Percentiles rank a stretch among this genome's conserved stretches.
phyloP scores from a whole-genome alignment of 139 green algal species.

The Volvox reticuliferus region DNA sequence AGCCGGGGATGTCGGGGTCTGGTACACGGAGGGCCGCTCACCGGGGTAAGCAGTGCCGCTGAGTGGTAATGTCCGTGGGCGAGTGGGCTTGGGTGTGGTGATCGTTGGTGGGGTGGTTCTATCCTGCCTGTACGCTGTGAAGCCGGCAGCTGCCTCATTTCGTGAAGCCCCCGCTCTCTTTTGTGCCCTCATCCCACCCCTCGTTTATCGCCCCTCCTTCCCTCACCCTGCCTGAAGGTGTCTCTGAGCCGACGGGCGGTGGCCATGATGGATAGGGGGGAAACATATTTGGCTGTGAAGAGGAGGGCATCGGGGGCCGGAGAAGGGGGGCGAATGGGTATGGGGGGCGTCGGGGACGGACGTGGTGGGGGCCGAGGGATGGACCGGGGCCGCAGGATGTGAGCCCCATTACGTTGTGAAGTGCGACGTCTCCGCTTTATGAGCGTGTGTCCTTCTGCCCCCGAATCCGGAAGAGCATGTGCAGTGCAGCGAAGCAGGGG shows the following conservation, averaged over 20 bases:
- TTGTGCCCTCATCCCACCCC: too few relatives aligned
- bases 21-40: too few relatives aligned
- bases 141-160: too few relatives aligned
- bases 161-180: too few relatives aligned
- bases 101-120: background rate
- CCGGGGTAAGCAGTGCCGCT: background rate
- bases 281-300: background rate
- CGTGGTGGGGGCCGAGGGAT: background rate
- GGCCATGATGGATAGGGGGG: background rate
- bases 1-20: too few relatives aligned
- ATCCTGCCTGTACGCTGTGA: background rate
- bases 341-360: background rate
- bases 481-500: too few relatives aligned
- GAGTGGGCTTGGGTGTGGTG: background rate
- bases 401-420: background rate
- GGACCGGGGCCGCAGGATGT: constrained; percentile 6
- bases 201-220: background rate
- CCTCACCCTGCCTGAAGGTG: background rate
- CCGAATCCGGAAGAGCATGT: too few relatives aligned
- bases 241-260: constrained; percentile 5
- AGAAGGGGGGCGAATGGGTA: too few relatives aligned
- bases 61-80: background rate
- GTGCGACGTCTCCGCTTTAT: too few relatives aligned
- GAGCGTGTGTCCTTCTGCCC: too few relatives aligned
- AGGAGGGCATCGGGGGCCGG: background rate